Evolutionary conservation across 129 eudicot species (phyloP).

Genomic region (Lonicera japonica): DNA sequence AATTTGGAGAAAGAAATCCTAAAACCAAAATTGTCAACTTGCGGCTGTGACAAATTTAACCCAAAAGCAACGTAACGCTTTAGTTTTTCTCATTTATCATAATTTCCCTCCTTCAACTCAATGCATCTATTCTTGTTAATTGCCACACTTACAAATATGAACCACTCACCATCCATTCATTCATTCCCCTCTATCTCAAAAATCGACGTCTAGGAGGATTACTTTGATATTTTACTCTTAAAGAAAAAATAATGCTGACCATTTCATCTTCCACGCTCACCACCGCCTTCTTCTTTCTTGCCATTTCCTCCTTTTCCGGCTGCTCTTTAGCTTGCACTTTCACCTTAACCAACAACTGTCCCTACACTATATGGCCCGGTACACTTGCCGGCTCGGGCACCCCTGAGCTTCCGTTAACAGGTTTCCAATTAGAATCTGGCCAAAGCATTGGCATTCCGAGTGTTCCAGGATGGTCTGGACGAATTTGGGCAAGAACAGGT

Average conservation of each 20-base stretch:
- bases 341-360: conserved; percentile 68
- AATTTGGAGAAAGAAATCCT: conserved; percentile 37
- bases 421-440: conserved; percentile 68
- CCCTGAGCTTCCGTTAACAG: conserved; percentile 66
- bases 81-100: too few species aligned
- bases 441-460: conserved; percentile 47
- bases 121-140: background rate
- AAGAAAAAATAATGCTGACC: conserved; percentile 1
- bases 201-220: too few species aligned
- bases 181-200: too few species aligned
- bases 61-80: conserved; percentile 27
- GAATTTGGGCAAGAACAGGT: conserved; percentile 94
- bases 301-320: conserved; percentile 9
- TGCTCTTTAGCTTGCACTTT: conserved; percentile 43
- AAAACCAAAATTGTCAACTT: conserved; percentile 32
- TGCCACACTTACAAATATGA: background rate
- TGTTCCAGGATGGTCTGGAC: conserved; percentile 74
- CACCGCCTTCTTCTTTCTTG: conserved; percentile 7
- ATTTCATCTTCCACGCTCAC: conserved; percentile 16
- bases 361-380: conserved; percentile 92
- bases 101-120: too few species aligned
- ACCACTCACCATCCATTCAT: background rate
- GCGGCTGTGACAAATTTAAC: conserved; percentile 18
- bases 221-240: background rate
- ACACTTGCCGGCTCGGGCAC: conserved; percentile 78